phyloP scores from a whole-genome alignment of 2,329 filamentous ascomycete species.

The Cercospora sesami region DNA sequence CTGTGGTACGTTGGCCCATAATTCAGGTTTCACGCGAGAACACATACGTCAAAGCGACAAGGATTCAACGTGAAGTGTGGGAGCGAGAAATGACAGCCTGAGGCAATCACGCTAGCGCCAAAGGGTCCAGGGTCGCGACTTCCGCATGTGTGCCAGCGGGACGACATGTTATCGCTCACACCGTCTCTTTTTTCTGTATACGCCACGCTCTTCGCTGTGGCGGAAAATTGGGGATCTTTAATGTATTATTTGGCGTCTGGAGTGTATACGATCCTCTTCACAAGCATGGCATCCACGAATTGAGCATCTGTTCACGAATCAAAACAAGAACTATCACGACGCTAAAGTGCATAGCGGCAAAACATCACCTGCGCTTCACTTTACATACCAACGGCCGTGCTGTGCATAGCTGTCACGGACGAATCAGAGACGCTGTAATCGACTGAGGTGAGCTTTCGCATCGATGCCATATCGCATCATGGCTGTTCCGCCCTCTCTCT shows the following conservation, averaged over 20 bases:
- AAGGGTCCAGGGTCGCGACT: slow-evolving; percentile 5
- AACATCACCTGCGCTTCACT: slow-evolving; percentile 4
- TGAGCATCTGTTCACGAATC: not conserved
- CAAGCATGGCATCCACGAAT: not conserved
- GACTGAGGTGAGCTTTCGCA: not conserved
- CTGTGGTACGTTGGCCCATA: slow-evolving; percentile 13
- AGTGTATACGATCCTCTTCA: not conserved
- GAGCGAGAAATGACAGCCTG: not conserved
- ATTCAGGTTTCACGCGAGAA: slow-evolving; percentile 6
- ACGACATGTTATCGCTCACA: not conserved
- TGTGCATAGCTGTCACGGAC: not conserved
- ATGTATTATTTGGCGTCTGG: slow-evolving; percentile 12
- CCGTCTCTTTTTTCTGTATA: not conserved
- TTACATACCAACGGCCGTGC: not conserved
- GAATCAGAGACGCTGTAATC: not conserved
- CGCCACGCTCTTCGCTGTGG: slow-evolving; percentile 1
- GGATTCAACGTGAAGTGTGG: slow-evolving; percentile 10
- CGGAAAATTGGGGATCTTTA: not conserved
- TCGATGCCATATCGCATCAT: not conserved
- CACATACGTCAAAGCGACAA: slow-evolving; percentile 11
- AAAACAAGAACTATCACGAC: not conserved
- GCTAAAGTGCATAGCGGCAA: not conserved
- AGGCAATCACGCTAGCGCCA: slow-evolving; percentile 3
- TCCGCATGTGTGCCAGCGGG: not conserved
- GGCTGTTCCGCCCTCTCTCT: not conserved